phyloP scores from a whole-genome alignment of 2,329 filamentous ascomycete species.

The Venturia effusa region DNA sequence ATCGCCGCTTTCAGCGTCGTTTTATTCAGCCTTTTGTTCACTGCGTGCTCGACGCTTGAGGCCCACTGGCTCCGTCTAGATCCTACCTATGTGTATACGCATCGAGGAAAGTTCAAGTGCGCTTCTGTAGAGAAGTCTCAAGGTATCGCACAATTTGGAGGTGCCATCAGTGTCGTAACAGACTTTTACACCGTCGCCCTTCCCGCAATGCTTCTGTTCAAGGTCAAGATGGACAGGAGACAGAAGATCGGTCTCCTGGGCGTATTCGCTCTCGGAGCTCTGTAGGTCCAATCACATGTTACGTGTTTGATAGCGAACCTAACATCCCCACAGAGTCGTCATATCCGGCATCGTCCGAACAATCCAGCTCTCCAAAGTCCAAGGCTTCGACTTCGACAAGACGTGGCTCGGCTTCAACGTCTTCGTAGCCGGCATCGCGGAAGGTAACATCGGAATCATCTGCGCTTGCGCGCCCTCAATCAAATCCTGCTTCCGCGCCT shows the following conservation, averaged over 20 bases:
- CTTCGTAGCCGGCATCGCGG: conserved; percentile 8
- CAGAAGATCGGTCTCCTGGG: conserved; percentile 15
- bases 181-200: conserved; percentile 17
- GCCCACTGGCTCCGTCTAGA: conserved; percentile 24
- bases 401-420: conserved; percentile 7
- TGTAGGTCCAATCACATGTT: conserved; percentile 12
- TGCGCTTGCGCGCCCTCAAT: conserved; percentile 12
- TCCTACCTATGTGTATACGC: conserved; percentile 16
- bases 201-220: conserved; percentile 15
- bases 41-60: conserved; percentile 22
- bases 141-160: conserved; percentile 12
- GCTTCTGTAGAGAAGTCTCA: not conserved
- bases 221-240: conserved; percentile 15
- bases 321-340: conserved; percentile 18
- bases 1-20: conserved; percentile 18
- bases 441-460: conserved; percentile 11
- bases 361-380: conserved; percentile 16
- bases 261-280: conserved; percentile 13
- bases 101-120: conserved; percentile 17
- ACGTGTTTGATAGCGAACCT: not conserved
- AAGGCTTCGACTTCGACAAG: conserved; percentile 1
- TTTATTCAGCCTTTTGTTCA: conserved; percentile 19
- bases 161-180: conserved; percentile 14
- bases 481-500: conserved; percentile 5
- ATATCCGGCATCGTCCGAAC: conserved; percentile 22